phyloP scores from a whole-genome alignment of 2,329 filamentous ascomycete species.

The Boeremia lycopersici region DNA sequence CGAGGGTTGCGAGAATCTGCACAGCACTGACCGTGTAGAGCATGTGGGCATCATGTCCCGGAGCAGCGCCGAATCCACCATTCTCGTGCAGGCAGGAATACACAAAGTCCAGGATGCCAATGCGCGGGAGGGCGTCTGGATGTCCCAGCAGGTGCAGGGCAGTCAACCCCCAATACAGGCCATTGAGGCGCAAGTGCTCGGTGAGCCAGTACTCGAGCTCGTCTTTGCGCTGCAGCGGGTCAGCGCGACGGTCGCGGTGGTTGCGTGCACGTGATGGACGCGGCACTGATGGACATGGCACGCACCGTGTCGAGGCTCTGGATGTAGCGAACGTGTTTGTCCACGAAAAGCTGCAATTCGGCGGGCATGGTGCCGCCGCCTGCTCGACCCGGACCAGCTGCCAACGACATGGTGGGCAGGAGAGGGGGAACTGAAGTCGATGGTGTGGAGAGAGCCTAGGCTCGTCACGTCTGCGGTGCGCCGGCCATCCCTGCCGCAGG shows the following conservation, averaged over 20 bases:
- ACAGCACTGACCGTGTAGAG: conserved; percentile 94
- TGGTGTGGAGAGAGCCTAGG: conserved; percentile 12
- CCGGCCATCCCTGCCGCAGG: conserved; percentile 6
- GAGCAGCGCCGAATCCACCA: conserved; percentile 92
- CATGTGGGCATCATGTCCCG: conserved; percentile 94
- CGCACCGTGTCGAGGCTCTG: conserved; percentile 85
- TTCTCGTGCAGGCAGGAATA: conserved; percentile 88
- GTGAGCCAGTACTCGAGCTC: conserved; percentile 98
- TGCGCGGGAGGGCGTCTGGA: conserved; percentile 79
- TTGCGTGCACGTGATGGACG: conserved; percentile 25
- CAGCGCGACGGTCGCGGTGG: conserved; percentile 40
- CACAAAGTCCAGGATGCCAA: conserved; percentile 88
- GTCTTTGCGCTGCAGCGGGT: conserved; percentile 73
- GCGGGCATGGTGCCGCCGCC: conserved; percentile 48
- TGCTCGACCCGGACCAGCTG: conserved; percentile 64
- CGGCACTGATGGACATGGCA: conserved; percentile 46
- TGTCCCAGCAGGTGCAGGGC: conserved; percentile 83
- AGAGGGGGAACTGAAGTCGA: conserved; percentile 2
- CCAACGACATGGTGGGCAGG: conserved; percentile 59
- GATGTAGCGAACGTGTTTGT: conserved; percentile 88
- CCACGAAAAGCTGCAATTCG: conserved; percentile 59
- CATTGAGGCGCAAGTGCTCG: conserved; percentile 92
- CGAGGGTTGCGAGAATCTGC: conserved; percentile 86
- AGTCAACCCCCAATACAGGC: conserved; percentile 94
- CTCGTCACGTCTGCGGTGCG: conserved; percentile 9